A percentile compares a stretch with the other conserved stretches of the same genome.
Evolutionary conservation across 192 early-diverging fungal genomes (phyloP).

Genomic region (Backusella tuberculispora): DNA sequence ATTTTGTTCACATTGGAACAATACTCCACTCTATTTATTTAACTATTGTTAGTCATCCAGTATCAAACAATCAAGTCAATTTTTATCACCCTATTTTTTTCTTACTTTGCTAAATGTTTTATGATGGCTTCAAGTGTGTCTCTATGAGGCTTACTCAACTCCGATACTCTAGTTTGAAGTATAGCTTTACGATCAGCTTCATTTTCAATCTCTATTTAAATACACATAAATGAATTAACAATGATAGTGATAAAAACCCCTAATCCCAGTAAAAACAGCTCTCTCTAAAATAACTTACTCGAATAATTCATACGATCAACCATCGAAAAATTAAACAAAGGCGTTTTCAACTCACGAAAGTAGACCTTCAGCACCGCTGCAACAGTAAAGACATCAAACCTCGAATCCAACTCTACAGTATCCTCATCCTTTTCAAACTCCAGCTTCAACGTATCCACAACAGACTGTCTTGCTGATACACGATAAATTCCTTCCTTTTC

Average conservation of each 20-base stretch:
- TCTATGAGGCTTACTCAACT: conserved; percentile 51
- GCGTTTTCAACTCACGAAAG: conserved; percentile 64
- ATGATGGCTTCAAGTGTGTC: conserved; percentile 59
- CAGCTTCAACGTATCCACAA: conserved; percentile 30
- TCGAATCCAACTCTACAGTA: conserved; percentile 23
- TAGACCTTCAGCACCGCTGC: conserved; percentile 67
- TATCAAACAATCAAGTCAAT: background rate
- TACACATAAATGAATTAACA: background rate
- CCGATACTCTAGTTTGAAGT: conserved; percentile 44
- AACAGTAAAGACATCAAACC: conserved; percentile 60
- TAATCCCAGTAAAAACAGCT: background rate
- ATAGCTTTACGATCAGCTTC: conserved; percentile 42
- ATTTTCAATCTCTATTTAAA: conserved; percentile 46
- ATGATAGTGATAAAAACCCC: too few species aligned
- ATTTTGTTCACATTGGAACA: conserved; percentile 67
- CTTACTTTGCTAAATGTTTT: conserved; percentile 61
- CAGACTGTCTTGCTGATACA: conserved; percentile 41
- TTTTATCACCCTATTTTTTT: background rate
- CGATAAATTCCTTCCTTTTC: conserved; percentile 47
- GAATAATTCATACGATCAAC: conserved; percentile 59
- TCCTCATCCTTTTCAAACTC: conserved; percentile 44
- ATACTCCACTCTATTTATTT: conserved; percentile 43
- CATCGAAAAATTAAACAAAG: conserved; percentile 60
- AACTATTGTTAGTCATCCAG: background rate
- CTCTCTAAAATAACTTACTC: conserved; percentile 22